Evolutionary conservation across 768 basidiomycete species (phyloP).

Genomic region (Gautieria morchelliformis): DNA sequence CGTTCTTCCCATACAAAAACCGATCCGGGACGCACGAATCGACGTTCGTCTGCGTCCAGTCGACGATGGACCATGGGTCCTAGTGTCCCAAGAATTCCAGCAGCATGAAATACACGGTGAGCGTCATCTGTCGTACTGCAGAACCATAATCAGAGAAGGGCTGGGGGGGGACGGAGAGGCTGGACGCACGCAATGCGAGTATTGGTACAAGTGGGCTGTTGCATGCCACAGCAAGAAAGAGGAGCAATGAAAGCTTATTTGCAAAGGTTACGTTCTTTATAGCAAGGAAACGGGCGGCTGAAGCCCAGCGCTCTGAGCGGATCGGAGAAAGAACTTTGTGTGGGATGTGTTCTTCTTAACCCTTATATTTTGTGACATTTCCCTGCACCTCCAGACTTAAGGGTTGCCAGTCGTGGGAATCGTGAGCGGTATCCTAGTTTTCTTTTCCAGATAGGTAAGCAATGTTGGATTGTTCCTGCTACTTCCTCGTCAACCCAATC

Average conservation of each 20-base stretch:
- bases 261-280: slow-evolving; percentile 10
- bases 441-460: not conserved
- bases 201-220: slow-evolving; percentile 56
- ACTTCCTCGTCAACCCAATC: not conserved
- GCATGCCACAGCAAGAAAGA: slow-evolving; percentile 32
- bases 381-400: not conserved
- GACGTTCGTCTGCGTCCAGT: slow-evolving; percentile 67
- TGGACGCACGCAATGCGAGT: slow-evolving; percentile 41
- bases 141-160: not conserved
- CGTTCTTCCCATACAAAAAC: slow-evolving; percentile 84
- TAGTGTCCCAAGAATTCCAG: slow-evolving; percentile 42
- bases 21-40: slow-evolving; percentile 57
- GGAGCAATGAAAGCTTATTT: slow-evolving; percentile 10
- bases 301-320: not conserved
- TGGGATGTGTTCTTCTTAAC: not conserved
- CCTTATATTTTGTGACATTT: not conserved
- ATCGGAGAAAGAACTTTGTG: slow-evolving; percentile 1
- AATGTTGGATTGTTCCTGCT: not conserved
- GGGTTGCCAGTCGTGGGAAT: not conserved
- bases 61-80: slow-evolving; percentile 57
- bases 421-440: not conserved
- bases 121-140: slow-evolving; percentile 47
- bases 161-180: not conserved
- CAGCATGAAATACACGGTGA: slow-evolving; percentile 62
- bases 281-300: slow-evolving; percentile 4